A percentile compares a stretch with the other conserved stretches of the same genome.
These are phyloP conservation scores for Tilletia indica DNA, from an alignment of 1,284 basidiomycete genomes.

Conservation along the genomic window DNA sequence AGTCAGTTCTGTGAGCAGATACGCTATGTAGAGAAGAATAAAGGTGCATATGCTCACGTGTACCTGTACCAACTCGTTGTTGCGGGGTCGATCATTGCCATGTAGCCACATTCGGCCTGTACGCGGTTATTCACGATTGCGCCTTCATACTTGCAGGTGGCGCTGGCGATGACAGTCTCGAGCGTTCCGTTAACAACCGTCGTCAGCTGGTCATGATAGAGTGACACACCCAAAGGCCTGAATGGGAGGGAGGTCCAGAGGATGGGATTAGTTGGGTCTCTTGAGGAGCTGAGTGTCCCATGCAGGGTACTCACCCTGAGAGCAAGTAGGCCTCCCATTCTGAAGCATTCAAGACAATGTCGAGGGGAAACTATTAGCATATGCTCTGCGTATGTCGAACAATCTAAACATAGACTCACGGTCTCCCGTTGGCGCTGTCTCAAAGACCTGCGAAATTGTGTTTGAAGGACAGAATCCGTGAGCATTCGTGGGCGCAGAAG, in stretches of 20 bases:
- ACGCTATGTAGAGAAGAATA: too few relatives aligned
- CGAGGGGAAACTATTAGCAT: neutral
- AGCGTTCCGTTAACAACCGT: neutral
- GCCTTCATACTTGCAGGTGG: constrained; percentile 7
- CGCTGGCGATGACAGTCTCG: constrained; percentile 15
- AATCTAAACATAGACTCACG: neutral
- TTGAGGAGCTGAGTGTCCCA: neutral
- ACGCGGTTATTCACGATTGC: neutral
- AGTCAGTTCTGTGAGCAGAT: too few relatives aligned
- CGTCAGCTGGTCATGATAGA: constrained; percentile 15
- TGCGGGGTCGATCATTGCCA: constrained; percentile 7
- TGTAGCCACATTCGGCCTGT: neutral
- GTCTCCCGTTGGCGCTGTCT: neutral
- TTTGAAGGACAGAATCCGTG: neutral
- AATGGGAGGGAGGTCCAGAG: neutral
- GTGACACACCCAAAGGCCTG: constrained; percentile 1
- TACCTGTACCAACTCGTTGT: neutral
- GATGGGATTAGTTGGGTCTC: neutral
- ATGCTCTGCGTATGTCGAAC: neutral
- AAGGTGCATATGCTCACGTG: neutral
- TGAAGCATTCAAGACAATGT: neutral
- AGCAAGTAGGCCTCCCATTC: constrained; percentile 12
- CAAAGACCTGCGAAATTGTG: neutral
- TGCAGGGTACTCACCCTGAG: neutral
- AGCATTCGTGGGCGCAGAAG: neutral